phyloP scores from a whole-genome alignment of 2,329 filamentous ascomycete species.

The Whalleya microplaca region DNA sequence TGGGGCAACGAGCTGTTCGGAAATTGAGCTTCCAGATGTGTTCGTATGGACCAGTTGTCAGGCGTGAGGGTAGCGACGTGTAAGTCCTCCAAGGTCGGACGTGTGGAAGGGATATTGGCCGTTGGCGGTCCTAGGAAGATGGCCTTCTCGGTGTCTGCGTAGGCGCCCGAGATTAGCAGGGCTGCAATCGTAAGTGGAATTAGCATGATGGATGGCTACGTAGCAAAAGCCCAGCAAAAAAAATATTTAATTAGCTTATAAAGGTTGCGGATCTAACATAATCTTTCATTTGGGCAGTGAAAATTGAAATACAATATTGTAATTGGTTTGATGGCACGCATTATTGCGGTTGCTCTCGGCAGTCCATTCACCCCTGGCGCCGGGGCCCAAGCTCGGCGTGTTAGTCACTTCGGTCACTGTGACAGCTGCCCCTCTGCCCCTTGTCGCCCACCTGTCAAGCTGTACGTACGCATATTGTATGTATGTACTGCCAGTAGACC shows the following conservation, averaged over 20 bases:
- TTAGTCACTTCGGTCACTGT: too few species aligned
- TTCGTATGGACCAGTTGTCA: constrained; percentile 58
- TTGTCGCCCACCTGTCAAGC: too few species aligned
- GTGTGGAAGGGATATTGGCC: constrained; percentile 57
- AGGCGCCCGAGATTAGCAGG: constrained; percentile 29
- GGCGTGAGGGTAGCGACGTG: constrained; percentile 69
- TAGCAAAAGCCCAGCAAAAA: neutral
- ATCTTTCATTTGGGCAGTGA: neutral
- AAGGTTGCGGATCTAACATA: neutral
- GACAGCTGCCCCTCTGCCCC: too few species aligned
- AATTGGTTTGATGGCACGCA: neutral
- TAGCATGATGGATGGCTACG: constrained; percentile 21
- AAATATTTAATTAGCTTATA: constrained; percentile 6
- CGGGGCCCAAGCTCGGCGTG: too few species aligned
- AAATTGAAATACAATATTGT: neutral
- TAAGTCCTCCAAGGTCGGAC: constrained; percentile 62
- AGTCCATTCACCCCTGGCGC: too few species aligned
- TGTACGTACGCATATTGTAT: too few species aligned
- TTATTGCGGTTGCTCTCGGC: too few species aligned
- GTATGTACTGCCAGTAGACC: too few species aligned
- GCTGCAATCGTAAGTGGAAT: constrained; percentile 14
- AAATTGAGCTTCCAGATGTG: constrained; percentile 69
- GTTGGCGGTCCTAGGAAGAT: constrained; percentile 78
- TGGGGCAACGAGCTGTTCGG: constrained; percentile 55
- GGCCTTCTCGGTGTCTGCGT: constrained; percentile 86